Conservation (phyloP, 225 moss, liverwort and hornwort species). For the Pseudoscleropodium purum region DNA sequence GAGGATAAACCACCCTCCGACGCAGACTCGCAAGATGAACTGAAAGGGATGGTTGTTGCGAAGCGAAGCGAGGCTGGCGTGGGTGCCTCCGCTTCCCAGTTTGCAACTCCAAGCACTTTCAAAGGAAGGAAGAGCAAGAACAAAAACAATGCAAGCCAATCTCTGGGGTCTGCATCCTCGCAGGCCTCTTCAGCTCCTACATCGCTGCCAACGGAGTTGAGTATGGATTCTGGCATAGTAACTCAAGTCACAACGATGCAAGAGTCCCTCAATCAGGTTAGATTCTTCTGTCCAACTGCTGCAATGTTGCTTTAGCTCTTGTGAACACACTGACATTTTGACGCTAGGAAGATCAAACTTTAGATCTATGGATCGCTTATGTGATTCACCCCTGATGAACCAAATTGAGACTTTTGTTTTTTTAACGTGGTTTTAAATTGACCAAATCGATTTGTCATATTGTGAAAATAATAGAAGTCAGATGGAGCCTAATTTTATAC, state of each 20-base stretch:
- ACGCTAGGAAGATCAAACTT: neutral
- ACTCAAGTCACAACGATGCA: conserved; percentile 57
- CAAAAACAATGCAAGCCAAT: conserved; percentile 35
- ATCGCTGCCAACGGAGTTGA: conserved; percentile 9
- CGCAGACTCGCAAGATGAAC: conserved; percentile 37
- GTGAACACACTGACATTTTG: neutral
- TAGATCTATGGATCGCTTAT: neutral
- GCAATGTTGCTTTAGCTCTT: neutral
- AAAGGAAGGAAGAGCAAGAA: conserved; percentile 83
- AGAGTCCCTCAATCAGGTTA: conserved; percentile 68
- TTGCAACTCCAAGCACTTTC: conserved; percentile 22
- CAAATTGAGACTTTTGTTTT: neutral
- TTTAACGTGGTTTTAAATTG: neutral
- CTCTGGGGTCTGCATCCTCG: conserved; percentile 13
- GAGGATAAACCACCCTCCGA: conserved; percentile 55
- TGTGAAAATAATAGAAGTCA: neutral
- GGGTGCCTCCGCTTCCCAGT: conserved; percentile 15
- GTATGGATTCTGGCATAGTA: conserved; percentile 22
- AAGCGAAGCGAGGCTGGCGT: conserved; percentile 27
- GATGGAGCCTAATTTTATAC: neutral
- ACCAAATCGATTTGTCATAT: neutral
- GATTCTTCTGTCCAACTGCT: neutral
- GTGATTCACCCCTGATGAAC: neutral
- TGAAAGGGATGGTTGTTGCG: conserved; percentile 24
- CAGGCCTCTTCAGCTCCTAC: conserved; percentile 7